phyloP scores from a whole-genome alignment of 2,329 filamentous ascomycete species.

The Cordyceps militaris region DNA sequence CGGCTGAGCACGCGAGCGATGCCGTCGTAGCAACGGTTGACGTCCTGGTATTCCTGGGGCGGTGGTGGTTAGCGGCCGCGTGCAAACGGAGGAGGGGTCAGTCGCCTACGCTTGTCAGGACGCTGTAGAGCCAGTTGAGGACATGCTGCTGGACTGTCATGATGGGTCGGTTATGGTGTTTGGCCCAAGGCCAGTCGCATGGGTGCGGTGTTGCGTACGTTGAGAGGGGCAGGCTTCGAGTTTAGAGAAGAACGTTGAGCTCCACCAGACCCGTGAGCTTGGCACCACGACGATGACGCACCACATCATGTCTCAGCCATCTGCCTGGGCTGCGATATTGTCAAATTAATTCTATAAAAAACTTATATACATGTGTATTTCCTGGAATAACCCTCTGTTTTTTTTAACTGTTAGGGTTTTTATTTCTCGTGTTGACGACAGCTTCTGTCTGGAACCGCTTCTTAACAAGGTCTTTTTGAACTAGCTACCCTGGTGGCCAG shows the following conservation, averaged over 20 bases:
- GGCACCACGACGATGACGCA: neutral
- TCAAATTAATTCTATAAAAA: neutral
- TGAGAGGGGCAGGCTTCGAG: neutral
- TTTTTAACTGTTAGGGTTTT: too few relatives aligned
- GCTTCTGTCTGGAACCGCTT: too few relatives aligned
- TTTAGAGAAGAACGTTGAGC: neutral
- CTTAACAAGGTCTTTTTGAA: too few relatives aligned
- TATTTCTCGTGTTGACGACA: too few relatives aligned
- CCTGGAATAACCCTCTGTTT: too few relatives aligned
- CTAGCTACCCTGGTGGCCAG: too few relatives aligned
- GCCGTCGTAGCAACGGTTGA: constrained; percentile 88
- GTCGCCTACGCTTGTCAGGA: constrained; percentile 63
- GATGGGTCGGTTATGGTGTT: constrained; percentile 18
- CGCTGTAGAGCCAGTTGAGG: constrained; percentile 91
- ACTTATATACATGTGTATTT: too few relatives aligned
- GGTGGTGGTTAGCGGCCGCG: constrained; percentile 10
- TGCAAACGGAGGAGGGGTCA: neutral
- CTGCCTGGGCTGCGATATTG: neutral
- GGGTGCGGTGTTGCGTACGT: neutral
- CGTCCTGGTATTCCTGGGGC: constrained; percentile 82
- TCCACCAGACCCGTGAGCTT: neutral
- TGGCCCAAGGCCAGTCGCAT: neutral
- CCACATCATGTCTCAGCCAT: neutral
- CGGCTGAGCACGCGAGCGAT: constrained; percentile 74
- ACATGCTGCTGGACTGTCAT: constrained; percentile 81